A percentile compares a stretch with the other conserved stretches of the same genome.
These are phyloP conservation scores for Ceratocystis destructans DNA, from an alignment of 2,329 filamentous ascomycete species.

Conservation along the genomic window DNA sequence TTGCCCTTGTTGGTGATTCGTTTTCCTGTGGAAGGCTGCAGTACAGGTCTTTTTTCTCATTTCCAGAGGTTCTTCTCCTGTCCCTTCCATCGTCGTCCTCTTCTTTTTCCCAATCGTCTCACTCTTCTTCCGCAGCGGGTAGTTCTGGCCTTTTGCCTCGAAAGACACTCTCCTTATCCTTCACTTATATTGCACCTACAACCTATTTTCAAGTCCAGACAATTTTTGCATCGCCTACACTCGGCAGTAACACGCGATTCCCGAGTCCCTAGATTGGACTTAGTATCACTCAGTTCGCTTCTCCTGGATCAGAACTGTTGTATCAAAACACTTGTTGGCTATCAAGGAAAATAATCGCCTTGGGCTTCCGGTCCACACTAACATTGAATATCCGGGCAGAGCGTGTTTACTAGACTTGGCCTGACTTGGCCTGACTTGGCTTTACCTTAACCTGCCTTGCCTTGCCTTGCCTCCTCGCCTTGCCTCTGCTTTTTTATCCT, in stretches of 20 bases:
- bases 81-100: neutral
- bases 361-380: neutral
- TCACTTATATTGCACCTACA: neutral
- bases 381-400: neutral
- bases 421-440: no score
- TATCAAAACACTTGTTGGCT: conserved; percentile 10
- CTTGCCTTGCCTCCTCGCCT: no score
- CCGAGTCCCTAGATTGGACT: conserved; percentile 11
- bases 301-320: conserved; percentile 10
- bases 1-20: neutral
- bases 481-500: neutral
- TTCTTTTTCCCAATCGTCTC: neutral
- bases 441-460: no score
- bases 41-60: neutral
- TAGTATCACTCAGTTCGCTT: conserved; percentile 17
- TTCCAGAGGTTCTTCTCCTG: neutral
- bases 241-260: conserved; percentile 12
- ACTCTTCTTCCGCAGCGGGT: neutral
- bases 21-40: neutral
- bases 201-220: neutral
- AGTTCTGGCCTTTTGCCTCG: no score
- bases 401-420: neutral
- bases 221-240: conserved; percentile 9
- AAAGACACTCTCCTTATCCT: neutral
- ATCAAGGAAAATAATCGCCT: conserved; percentile 9